Evolutionary conservation across 1,139 yeast species (phyloP), one percentile per base, ranked within the genome.

Genomic region (Sugiyamaella xylanicola): DNA sequence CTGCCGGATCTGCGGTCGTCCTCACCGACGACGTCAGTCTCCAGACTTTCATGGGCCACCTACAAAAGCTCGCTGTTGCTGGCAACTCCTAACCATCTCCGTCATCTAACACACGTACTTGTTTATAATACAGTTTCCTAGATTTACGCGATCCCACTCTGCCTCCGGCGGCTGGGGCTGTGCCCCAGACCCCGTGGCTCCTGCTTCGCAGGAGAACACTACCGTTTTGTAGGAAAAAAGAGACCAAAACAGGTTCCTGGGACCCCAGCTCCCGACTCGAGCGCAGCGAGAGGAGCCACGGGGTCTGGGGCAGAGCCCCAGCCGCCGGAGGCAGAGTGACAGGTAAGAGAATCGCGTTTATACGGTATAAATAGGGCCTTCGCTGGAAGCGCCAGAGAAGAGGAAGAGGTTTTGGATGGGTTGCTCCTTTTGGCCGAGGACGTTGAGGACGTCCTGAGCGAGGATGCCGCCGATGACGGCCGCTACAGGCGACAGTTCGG

Each of bases 11-110:
- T 17, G 91, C 95, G 16, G 90, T 90, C 65, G 97, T 92, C 47
- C 83, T 92, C 70, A 92, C 98, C 32, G 98, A 92, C 74, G 98
- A 92, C 76, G 97, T 91, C 46, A 85, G 93, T 50, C 79, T 91
- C 70, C 96, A 91, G 76, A 90, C 88, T 40, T 91, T 91, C 71
- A 91, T 91, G 95, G 82, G 86, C 57, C 96, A 90, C 74, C 81
- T 91, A 68, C 92, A 88, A 69, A 87, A 87, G 72, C 80, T 89
- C 64, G 92, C 89, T 56, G 95, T 87, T 48, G 71, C 76, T 59
- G 79, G 79, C 54, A 77, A 71, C 35, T 49, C 53, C n/a, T 49
- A 39, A 41, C 21, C 29, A 25, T 25, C 29, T 25, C 8, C 9
- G 8, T 9, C 9, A 25, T 25, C 9, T 25, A 25, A 25, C 9